Evolutionary conservation across 78 protist species (phyloP).

Genomic region (Dictyostelium purpureum): DNA sequence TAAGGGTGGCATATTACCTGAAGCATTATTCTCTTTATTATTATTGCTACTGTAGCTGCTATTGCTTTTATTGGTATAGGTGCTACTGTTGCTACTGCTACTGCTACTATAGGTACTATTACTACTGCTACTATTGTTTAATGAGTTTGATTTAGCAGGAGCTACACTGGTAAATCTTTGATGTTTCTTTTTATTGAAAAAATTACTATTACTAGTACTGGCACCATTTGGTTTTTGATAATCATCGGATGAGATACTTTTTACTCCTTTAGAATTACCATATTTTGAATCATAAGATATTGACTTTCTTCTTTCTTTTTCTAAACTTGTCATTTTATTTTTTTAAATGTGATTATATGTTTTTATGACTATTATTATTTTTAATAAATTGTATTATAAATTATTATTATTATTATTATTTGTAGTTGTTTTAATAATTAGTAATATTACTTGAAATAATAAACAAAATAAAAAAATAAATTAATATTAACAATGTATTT

Average conservation of each 20-base stretch:
- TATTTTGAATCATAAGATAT: not conserved
- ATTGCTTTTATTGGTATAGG: no score
- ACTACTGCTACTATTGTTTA: not conserved
- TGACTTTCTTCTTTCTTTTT: conserved; percentile 18
- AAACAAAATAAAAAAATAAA: no score
- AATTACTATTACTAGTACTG: not conserved
- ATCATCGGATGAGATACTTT: conserved; percentile 4
- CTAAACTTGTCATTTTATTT: conserved; percentile 5
- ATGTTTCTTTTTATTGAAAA: not conserved
- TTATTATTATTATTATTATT: no score
- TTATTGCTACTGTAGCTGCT: no score
- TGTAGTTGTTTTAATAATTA: no score
- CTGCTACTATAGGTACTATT: not conserved
- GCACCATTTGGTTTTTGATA: not conserved
- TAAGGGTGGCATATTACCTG: not conserved
- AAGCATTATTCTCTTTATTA: no score
- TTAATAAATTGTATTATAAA: no score
- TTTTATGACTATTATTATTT: not conserved
- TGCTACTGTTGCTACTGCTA: not conserved
- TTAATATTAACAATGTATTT: no score
- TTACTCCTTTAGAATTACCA: not conserved
- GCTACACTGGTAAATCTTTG: not conserved
- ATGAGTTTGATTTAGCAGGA: not conserved
- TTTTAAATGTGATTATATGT: not conserved
- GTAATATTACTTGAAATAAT: no score